A percentile compares a stretch with the other conserved stretches of the same genome.
These are phyloP conservation scores for Wickerhamomyces silvicola DNA, from an alignment of 805 yeast genomes.

Conservation along the genomic window DNA sequence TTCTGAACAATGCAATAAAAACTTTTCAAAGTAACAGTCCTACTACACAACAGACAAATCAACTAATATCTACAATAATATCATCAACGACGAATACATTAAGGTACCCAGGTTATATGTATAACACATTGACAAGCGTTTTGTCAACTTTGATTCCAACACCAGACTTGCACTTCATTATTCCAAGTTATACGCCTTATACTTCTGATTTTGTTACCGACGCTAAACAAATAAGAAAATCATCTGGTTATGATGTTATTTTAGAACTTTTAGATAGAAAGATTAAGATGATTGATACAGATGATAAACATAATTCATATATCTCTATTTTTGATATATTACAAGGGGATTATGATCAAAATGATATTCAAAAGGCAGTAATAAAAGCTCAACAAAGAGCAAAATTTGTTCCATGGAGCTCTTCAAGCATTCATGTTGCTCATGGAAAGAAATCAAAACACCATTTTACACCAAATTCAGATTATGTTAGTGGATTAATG, in stretches of 20 bases:
- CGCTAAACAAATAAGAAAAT: slow-evolving; percentile 54
- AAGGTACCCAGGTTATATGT: slow-evolving; percentile 88
- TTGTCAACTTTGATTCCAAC: slow-evolving; percentile 79
- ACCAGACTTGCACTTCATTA: slow-evolving; percentile 71
- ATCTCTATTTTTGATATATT: slow-evolving; percentile 65
- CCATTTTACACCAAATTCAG: slow-evolving; percentile 25
- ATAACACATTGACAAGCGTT: slow-evolving; percentile 76
- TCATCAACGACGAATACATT: slow-evolving; percentile 82
- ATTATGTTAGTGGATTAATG: slow-evolving; percentile 71
- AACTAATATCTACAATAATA: slow-evolving; percentile 77
- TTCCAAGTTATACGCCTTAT: slow-evolving; percentile 74
- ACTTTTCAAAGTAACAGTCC: slow-evolving; percentile 52
- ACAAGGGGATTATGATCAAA: slow-evolving; percentile 57
- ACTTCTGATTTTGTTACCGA: slow-evolving; percentile 58
- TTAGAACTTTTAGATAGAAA: slow-evolving; percentile 76
- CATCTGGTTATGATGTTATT: slow-evolving; percentile 80
- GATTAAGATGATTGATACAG: slow-evolving; percentile 58
- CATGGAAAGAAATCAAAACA: slow-evolving; percentile 69
- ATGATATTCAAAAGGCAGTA: slow-evolving; percentile 65
- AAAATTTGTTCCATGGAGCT: slow-evolving; percentile 80
- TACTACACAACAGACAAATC: slow-evolving; percentile 75
- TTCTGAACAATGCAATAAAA: slow-evolving; percentile 63
- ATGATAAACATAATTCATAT: slow-evolving; percentile 42
- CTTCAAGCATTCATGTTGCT: slow-evolving; percentile 73
- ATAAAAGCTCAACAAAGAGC: slow-evolving; percentile 59